Evolutionary conservation across 129 eudicot genomes (phyloP).

Genomic region (Pulicaria dysenterica): DNA sequence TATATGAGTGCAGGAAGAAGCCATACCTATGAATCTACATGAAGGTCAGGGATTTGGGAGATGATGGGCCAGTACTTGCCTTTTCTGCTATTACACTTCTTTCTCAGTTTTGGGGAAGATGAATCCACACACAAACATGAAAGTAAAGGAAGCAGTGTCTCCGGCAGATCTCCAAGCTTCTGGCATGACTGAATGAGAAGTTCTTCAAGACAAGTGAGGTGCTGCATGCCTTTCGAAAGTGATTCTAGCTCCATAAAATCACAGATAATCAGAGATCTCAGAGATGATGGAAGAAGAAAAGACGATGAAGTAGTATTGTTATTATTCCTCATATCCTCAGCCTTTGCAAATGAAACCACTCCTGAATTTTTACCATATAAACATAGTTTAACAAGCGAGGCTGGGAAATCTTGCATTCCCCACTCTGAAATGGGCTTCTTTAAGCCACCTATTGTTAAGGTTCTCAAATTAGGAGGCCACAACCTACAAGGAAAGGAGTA

Average conservation of each 20-base stretch:
- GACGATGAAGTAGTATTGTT: not conserved
- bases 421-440: conserved; percentile 23
- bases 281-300: conserved; percentile 26
- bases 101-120: not conserved
- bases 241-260: conserved; percentile 20
- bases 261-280: not conserved
- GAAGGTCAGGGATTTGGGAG: conserved; percentile 21
- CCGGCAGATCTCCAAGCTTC: conserved; percentile 29
- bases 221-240: conserved; percentile 16
- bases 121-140: not conserved
- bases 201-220: conserved; percentile 24
- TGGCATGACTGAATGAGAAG: conserved; percentile 8
- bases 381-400: not conserved
- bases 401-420: conserved; percentile 25
- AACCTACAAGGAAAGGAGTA: not conserved
- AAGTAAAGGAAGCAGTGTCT: conserved; percentile 26
- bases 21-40: not conserved
- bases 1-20: not conserved
- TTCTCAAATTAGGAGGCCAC: conserved; percentile 26
- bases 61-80: conserved; percentile 30
- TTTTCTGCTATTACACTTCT: not conserved
- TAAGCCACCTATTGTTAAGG: conserved; percentile 1
- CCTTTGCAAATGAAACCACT: conserved; percentile 5
- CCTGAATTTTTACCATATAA: conserved; percentile 8
- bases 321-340: not conserved